These are phyloP conservation scores for Aspergillus affinis DNA, from an alignment of 495 filamentous ascomycete genomes.

Conservation along the genomic window DNA sequence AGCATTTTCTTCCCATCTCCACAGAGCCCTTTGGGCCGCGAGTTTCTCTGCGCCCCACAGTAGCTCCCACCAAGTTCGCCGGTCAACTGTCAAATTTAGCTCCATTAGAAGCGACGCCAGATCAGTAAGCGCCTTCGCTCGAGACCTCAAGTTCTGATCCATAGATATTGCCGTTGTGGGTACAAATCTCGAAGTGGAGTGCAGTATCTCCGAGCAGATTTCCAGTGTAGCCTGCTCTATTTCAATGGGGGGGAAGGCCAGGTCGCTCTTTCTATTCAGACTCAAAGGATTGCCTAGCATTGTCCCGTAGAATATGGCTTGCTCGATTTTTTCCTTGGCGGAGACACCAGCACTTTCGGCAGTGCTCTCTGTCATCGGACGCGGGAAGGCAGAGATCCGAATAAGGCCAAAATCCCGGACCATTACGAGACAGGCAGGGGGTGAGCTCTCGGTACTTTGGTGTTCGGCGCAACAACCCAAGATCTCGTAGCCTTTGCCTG, in stretches of 20 bases:
- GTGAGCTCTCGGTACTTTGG: conserved; percentile 35
- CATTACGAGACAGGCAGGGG: conserved; percentile 69
- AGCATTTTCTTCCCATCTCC: conserved; percentile 69
- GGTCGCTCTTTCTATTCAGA: conserved; percentile 62
- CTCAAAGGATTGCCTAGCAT: conserved; percentile 78
- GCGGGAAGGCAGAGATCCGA: conserved; percentile 54
- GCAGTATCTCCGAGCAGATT: conserved; percentile 80
- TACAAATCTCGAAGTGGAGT: conserved; percentile 70
- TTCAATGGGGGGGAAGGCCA: conserved; percentile 64
- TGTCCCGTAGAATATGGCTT: conserved; percentile 88
- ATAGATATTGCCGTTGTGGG: conserved; percentile 68
- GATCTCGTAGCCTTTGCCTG: conserved; percentile 53
- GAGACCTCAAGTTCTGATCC: conserved; percentile 72
- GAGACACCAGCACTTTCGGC: conserved; percentile 54
- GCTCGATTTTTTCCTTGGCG: conserved; percentile 85
- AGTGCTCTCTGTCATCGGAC: conserved; percentile 22
- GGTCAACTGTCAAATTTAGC: conserved; percentile 56
- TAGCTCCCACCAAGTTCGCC: conserved; percentile 69
- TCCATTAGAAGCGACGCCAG: conserved; percentile 66
- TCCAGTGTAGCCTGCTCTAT: conserved; percentile 74
- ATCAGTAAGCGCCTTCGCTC: conserved; percentile 66
- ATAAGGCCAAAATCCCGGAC: conserved; percentile 79
- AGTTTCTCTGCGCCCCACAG: conserved; percentile 91
- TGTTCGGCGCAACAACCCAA: conserved; percentile 47
- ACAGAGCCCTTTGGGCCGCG: conserved; percentile 76